Evolutionary conservation across 257 asterid genomes (phyloP), one percentile per base, ranked within the genome.

Genomic region (Solanum corneliomulleri): DNA sequence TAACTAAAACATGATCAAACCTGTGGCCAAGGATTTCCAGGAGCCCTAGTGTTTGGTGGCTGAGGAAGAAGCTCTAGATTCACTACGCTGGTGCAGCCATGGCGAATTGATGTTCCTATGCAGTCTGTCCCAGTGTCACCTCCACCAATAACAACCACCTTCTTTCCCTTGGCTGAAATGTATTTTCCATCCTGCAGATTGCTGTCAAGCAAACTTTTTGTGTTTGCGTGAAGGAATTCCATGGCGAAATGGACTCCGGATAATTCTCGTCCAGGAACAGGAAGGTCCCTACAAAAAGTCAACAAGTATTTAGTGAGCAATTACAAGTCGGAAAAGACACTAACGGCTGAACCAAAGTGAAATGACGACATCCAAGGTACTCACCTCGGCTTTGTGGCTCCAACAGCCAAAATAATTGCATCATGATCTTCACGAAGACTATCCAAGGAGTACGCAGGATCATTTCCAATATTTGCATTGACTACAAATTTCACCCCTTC

Each of bases 1-100:
- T 6, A 74, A 72, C 81, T 20, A 27, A 80, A 42, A 87, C 23
- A 42, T 15, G 86, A 82, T 85, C 91, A 66, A 87, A 97, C 99
- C 99, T 97, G 99, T 47, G 99, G 99, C 99, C 99, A 97, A 82
- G 99, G 99, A 91, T 97, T 97, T 89, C 96, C 94, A 71, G 99
- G 91, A 87, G 99, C 98, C 91, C 99, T 91, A 56, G 98, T 91
- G 39, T 86, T 93, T 35, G 99, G 99, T 88, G 99, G 99, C 91
- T 93, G 94, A 62, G 99, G 95, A 69, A 97, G 98, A 90, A 97
- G 99, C 94, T 97, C 99, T 13, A 97, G 92, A 88, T 97, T 97
- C 41, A 95, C 92, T 62, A 96, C 21, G 89, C 90, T 90, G 72
- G 87, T 95, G 93, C 99, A 97, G 41, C 99, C 99, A 86, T 97